Evolutionary conservation across 2,329 filamentous ascomycete species (phyloP), one percentile per base, ranked within the genome.

Genomic region (Clonostachys byssicola): DNA sequence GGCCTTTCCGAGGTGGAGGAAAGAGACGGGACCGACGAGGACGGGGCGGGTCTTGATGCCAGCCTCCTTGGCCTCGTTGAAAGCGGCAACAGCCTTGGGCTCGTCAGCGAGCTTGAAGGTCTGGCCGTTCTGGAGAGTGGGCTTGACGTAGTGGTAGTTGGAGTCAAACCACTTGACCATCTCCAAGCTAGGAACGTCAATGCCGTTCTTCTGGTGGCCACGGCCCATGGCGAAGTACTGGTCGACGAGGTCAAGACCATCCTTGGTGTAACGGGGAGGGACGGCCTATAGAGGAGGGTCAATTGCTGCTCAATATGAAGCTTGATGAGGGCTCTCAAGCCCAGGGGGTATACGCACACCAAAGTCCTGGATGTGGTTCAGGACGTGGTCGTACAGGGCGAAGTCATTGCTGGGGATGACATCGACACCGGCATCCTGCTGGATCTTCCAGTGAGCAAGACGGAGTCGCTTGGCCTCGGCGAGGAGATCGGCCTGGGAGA

Each of bases 81-180:
- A 99, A 73, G 99, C 89, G 60, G 71, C 78, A 57, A 99, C 89
- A 60, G 94, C 91, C 87, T 99, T 99, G 71, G 94, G 91, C 72
- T 86, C 86, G 60, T 82, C 75, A 53, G 80, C 74, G 54, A 99
- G 89, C 75, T 87, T 92, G 86, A 99, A 99, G 66, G 81, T 86
- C 83, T 99, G 94, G 81, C 89, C 88, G 77, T 96, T 86, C 76
- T 96, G 91, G 58, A 99, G 84, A 54, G 94, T 96, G 56, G 94
- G 94, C 86, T 97, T 97, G 77, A 97, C 94, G 74, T 99, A 99
- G 83, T 97, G 94, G 86, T 99, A 99, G 88, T 99, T 99, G 57
- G 91, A 96, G 82, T 99, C 94, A 70, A 99, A 99, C 94, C 94
- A 99, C 83, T 99, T 99, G 64, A 99, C 94, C 94, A 99, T 99